Percentiles rank a stretch among this genome's conserved stretches.
Evolutionary conservation across 192 early-diverging fungal genomes (phyloP).

Genomic region (Podila epigama): DNA sequence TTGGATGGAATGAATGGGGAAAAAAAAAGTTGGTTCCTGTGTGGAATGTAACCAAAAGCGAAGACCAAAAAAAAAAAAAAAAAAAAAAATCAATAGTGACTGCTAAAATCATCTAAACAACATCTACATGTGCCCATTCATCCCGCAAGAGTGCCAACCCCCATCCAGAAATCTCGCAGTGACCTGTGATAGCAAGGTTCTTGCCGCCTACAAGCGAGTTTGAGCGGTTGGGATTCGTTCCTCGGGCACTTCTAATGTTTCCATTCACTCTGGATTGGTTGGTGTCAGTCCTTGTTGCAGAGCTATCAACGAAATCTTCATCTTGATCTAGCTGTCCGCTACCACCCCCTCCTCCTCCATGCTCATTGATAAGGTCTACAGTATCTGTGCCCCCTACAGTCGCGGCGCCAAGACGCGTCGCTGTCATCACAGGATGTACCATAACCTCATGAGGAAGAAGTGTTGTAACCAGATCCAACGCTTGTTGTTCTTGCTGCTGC

Average conservation of each 20-base stretch:
- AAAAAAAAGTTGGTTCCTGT: background rate
- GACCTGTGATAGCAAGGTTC: background rate
- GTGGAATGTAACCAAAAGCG: too few species aligned
- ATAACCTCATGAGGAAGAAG: constrained; percentile 16
- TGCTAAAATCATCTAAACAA: background rate
- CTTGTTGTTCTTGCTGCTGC: background rate
- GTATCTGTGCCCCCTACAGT: background rate
- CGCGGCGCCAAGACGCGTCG: constrained; percentile 13
- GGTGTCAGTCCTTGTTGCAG: too few species aligned
- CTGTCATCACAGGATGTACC: constrained; percentile 23
- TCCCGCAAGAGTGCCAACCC: constrained; percentile 22
- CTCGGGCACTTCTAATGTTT: background rate
- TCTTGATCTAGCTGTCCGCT: too few species aligned
- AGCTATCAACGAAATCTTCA: too few species aligned
- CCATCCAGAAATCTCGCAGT: constrained; percentile 43
- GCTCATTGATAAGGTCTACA: background rate
- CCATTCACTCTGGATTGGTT: background rate
- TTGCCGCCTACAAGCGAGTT: constrained; percentile 1
- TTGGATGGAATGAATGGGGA: constrained; percentile 3
- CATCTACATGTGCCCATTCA: constrained; percentile 13
- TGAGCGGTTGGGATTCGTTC: background rate
- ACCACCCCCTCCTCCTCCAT: too few species aligned
- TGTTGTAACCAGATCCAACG: background rate
- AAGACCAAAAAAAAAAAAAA: background rate
- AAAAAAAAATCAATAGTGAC: background rate